Evolutionary conservation across 1,139 yeast genomes (phyloP), one percentile per base, ranked within the genome.

Genomic region (Kodamaea ohmeri): DNA sequence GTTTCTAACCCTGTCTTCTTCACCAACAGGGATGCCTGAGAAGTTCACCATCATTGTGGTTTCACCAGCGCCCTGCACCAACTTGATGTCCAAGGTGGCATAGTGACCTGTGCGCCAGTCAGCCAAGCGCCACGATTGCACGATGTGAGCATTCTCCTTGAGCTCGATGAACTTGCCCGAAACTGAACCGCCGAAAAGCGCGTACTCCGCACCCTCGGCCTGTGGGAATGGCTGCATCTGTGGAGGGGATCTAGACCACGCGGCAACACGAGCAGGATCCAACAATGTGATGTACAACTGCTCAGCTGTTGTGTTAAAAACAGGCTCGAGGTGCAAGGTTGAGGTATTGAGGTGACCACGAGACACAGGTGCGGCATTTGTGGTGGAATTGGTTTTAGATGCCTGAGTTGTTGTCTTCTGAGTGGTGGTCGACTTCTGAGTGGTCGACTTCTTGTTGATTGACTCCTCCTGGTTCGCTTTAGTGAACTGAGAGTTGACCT

Each of bases 11-110:
- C 84, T 72, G 41, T 92, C 98, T 60, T 92, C 97, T 57, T 94
- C 94, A n/a, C 97, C 98, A 33, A 92, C 72, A 15, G 98, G 98
- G 36, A 92, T 83, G n/a, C 97, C 97, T 16, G 78, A 69, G 78
- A 92, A 87, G 41, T 74, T 71, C 25, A 89, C 92, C 43, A 82
- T 78, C 68, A 90, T 70, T 41, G 74, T 78, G 12, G 98, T 92
- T 53, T 90, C 97, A 32, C 84, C 78, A 13, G 78, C 72, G 17
- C 94, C 94, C 58, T 87, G 88, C 39, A 76, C 77, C 46, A 94
- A 75, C 31, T 66, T 71, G 50, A 90, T 73, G 28, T 70, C 73
- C 50, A 92, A 66, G 16, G 69, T 71, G 3, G 97, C 95, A 57
- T 57, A 83, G 58, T 87, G 95, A 19, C 86, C 95, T 9, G 67